A percentile compares a stretch with the other conserved stretches of the same genome.
Evolutionary conservation across 1,284 basidiomycete genomes (phyloP).

Genomic region (Inonotus obliquus): DNA sequence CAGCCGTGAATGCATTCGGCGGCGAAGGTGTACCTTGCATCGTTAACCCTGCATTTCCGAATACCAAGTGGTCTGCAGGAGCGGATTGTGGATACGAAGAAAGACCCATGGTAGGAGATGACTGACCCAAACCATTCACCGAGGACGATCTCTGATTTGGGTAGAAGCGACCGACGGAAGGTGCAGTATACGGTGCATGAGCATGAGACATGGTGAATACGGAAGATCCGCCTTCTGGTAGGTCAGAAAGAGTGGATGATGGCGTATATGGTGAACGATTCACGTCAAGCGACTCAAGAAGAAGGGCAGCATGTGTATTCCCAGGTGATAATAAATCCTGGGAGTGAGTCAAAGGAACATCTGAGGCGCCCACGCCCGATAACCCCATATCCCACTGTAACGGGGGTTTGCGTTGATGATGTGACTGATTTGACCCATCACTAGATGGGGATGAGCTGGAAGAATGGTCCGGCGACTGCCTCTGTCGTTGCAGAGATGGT

Average conservation of each 20-base stretch:
- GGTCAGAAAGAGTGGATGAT: constrained; percentile 3
- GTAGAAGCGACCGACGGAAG: constrained; percentile 5
- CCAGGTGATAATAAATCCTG: constrained; percentile 14
- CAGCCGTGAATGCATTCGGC: background rate
- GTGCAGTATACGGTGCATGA: background rate
- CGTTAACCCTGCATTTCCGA: constrained; percentile 5
- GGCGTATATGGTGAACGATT: constrained; percentile 18
- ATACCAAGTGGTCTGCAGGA: constrained; percentile 8
- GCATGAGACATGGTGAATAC: constrained; percentile 8
- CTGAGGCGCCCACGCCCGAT: constrained; percentile 6
- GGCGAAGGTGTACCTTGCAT: constrained; percentile 14
- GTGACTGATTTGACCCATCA: constrained; percentile 16
- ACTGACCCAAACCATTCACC: constrained; percentile 5
- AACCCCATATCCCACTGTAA: constrained; percentile 17
- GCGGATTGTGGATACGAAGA: constrained; percentile 12
- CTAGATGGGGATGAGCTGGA: constrained; percentile 18
- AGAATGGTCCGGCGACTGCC: constrained; percentile 14
- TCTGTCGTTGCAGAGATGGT: constrained; percentile 10
- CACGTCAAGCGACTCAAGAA: constrained; percentile 13
- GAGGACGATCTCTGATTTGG: constrained; percentile 10
- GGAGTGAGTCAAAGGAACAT: background rate
- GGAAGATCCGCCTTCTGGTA: background rate
- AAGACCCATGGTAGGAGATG: background rate
- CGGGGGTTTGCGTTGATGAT: constrained; percentile 16
- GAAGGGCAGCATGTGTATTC: background rate